Evolutionary conservation across 2,329 filamentous ascomycete species (phyloP), one percentile per base, ranked within the genome.

Genomic region (Aschersonia sp.): DNA sequence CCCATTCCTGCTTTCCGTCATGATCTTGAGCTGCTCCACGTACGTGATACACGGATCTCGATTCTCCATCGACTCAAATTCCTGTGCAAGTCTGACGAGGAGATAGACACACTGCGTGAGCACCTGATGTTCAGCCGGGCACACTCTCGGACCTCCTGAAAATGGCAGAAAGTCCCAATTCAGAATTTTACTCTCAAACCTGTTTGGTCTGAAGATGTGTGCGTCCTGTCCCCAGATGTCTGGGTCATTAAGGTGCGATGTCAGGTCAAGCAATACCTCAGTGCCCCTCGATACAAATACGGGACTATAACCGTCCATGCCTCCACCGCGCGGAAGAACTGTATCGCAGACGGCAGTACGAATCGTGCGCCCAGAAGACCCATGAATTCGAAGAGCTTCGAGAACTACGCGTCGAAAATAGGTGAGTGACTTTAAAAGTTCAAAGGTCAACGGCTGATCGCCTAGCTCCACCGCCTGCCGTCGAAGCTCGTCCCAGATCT

Each of bases 111-210:
- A 47, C 35, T 50, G 49, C 2, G 46, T 44, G 6, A 47, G 47
- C 31, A 47, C 43, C 22, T 50, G 48, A 29, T 50, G 48, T n/a
- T 47, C 45, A 35, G 48, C 48, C 5, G 48, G 48, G 10, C 48
- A 50, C 29, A 50, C 47, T 31, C 49, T 47, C 11, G 49, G 48
- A 11, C 49, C 49, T 12, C 49, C 49, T 5, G 48, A 50, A 35
- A 50, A 50, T 6, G 48, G 46, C 4, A 50, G 45, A 11, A 50
- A 50, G 6, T 50, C 48, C 46, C 48, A 50, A 10, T 42, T 46
- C 5, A 40, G 41, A 30, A 47, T 31, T 39, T 43, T 50, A 12
- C 46, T 43, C 14, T 48, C 33, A 31, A 50, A 50, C n/a, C 49
- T 43, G 44, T 46, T 46, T 10, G 46, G 49, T 22, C 46, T 39